These are phyloP conservation scores for Pythium aristosporum DNA, from an alignment of 352 stramenopile species.

Conservation along the genomic window DNA sequence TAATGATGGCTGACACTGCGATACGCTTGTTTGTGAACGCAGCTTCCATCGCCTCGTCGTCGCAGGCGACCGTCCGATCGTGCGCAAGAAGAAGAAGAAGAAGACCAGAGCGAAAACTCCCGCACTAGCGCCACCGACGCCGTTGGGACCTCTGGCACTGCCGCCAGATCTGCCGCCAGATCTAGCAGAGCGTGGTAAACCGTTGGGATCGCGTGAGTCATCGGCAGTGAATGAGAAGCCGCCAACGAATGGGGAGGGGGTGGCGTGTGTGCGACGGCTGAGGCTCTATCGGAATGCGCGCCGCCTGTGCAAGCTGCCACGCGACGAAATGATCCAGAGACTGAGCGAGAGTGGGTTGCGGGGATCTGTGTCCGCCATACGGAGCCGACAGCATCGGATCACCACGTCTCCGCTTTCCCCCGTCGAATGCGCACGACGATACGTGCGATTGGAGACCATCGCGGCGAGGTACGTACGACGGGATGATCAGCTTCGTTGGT, in stretches of 20 bases:
- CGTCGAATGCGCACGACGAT: neutral
- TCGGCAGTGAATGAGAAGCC: neutral
- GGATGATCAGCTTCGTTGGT: too few relatives aligned
- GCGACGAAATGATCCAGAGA: neutral
- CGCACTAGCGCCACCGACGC: neutral
- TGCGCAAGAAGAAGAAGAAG: conserved; percentile 17
- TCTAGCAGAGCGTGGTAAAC: neutral
- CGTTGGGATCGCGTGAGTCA: neutral
- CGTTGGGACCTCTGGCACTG: neutral
- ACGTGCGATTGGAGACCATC: conserved; percentile 14
- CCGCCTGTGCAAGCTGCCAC: neutral
- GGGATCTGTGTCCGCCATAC: neutral
- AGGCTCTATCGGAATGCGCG: conserved; percentile 9
- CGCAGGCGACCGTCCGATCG: neutral
- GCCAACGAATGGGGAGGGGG: neutral
- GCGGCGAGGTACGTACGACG: conserved; percentile 8
- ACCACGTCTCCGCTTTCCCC: neutral
- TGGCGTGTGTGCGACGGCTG: conserved; percentile 6
- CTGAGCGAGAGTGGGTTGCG: neutral
- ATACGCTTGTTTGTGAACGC: neutral
- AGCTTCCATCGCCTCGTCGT: conserved; percentile 20
- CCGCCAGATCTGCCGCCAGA: neutral
- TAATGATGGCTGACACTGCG: neutral
- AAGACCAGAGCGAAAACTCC: neutral
- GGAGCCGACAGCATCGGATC: neutral